A percentile compares a stretch with the other conserved stretches of the same genome.
Conservation (phyloP, 2,329 filamentous ascomycete genomes). For the Fusarium torreyae region DNA sequence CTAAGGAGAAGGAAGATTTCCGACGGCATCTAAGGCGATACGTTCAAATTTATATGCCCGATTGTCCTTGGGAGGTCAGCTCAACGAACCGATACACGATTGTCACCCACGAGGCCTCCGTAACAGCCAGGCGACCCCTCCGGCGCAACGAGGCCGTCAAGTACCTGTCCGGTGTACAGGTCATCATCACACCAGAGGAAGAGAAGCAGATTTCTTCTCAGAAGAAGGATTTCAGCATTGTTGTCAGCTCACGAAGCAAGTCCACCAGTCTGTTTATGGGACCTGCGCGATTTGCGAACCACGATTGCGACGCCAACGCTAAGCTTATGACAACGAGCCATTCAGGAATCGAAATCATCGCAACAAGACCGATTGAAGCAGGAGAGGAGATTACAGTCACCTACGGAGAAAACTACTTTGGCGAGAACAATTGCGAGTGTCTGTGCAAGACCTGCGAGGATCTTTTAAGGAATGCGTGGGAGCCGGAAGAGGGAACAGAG, state of each 20-base stretch:
- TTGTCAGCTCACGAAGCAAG: slow-evolving; percentile 93
- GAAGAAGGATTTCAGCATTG: slow-evolving; percentile 96
- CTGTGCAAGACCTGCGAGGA: slow-evolving; percentile 90
- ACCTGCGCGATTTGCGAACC: slow-evolving; percentile 95
- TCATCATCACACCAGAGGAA: slow-evolving; percentile 92
- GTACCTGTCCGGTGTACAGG: slow-evolving; percentile 91
- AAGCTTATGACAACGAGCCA: slow-evolving; percentile 86
- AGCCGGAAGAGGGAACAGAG: slow-evolving; percentile 64
- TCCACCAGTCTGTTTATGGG: slow-evolving; percentile 93
- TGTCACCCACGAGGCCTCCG: slow-evolving; percentile 87
- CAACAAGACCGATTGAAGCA: slow-evolving; percentile 82
- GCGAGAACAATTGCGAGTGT: slow-evolving; percentile 94
- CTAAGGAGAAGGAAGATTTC: slow-evolving; percentile 90
- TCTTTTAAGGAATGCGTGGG: slow-evolving; percentile 85
- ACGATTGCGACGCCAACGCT: slow-evolving; percentile 95
- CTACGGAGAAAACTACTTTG: slow-evolving; percentile 97
- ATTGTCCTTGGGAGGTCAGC: slow-evolving; percentile 93
- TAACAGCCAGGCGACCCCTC: slow-evolving; percentile 85
- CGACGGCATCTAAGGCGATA: slow-evolving; percentile 89
- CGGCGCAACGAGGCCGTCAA: slow-evolving; percentile 88
- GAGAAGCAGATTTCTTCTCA: slow-evolving; percentile 84
- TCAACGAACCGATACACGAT: slow-evolving; percentile 97
- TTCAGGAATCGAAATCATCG: slow-evolving; percentile 92
- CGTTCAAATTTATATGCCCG: slow-evolving; percentile 90
- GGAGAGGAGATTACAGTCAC: slow-evolving; percentile 98